phyloP scores from a whole-genome alignment of 768 basidiomycete genomes.

The Pulveroboletus sp. region DNA sequence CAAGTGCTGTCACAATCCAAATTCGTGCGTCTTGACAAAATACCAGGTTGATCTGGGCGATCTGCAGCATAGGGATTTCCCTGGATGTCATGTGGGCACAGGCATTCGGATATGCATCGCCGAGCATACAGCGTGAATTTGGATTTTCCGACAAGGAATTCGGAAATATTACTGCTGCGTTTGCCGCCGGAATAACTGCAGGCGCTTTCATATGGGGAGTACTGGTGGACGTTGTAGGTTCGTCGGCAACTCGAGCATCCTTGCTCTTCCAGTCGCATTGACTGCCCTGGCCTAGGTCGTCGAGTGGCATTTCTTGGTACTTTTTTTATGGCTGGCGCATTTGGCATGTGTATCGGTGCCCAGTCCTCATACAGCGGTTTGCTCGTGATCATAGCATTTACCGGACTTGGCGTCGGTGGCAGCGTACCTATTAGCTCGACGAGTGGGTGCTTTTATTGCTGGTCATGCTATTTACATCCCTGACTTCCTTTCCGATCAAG shows the following conservation, averaged over 20 bases:
- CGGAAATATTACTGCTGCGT: constrained; percentile 2
- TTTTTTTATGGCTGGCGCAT: constrained; percentile 10
- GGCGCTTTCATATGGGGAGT: constrained; percentile 2
- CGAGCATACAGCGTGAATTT: background rate
- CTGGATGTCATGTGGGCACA: constrained; percentile 10
- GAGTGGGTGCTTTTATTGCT: no score
- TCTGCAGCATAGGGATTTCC: constrained; percentile 10
- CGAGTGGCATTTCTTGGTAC: constrained; percentile 14
- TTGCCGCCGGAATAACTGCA: background rate
- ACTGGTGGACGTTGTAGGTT: constrained; percentile 17
- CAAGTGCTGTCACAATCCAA: background rate
- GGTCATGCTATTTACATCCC: no score
- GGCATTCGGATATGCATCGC: background rate
- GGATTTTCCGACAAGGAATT: background rate
- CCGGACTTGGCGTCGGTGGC: constrained; percentile 4
- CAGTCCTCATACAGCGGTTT: constrained; percentile 11
- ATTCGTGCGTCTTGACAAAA: background rate
- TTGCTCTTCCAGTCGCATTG: background rate
- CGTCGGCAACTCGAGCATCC: background rate
- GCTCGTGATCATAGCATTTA: constrained; percentile 5
- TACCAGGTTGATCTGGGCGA: constrained; percentile 12
- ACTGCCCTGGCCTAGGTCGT: constrained; percentile 6
- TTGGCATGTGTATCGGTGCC: constrained; percentile 10
- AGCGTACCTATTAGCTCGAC: no score
- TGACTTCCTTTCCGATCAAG: no score